Conservation (phyloP, 805 yeast species). For the Zygosaccharomyces bailii region DNA sequence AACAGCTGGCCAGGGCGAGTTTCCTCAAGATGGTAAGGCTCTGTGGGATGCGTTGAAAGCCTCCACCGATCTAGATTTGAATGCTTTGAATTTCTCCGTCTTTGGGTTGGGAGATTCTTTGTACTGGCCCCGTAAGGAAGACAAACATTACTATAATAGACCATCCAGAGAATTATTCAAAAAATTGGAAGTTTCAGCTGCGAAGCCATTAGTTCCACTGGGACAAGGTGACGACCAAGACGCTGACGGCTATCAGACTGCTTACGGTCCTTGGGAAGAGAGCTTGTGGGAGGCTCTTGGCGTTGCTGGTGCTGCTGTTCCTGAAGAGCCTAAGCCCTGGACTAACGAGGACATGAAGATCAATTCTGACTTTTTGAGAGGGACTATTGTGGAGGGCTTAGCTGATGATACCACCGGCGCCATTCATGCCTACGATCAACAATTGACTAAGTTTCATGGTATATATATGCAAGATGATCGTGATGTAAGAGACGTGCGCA, state of each 20-base stretch:
- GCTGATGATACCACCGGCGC: slow-evolving; percentile 84
- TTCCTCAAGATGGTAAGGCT: slow-evolving; percentile 73
- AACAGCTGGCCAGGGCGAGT: slow-evolving; percentile 94
- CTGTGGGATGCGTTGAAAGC: slow-evolving; percentile 74
- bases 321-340: slow-evolving; percentile 86
- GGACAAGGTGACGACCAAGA: slow-evolving; percentile 98
- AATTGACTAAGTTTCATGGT: slow-evolving; percentile 95
- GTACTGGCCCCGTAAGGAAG: slow-evolving; percentile 98
- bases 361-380: slow-evolving; percentile 82
- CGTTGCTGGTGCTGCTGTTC: slow-evolving; percentile 74
- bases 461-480: slow-evolving; percentile 98
- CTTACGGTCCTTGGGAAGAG: slow-evolving; percentile 84
- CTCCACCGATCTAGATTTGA: slow-evolving; percentile 60
- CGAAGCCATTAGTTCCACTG: slow-evolving; percentile 62
- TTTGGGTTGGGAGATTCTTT: slow-evolving; percentile 93
- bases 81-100: slow-evolving; percentile 61
- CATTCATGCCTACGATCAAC: slow-evolving; percentile 85
- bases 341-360: slow-evolving; percentile 96
- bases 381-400: slow-evolving; percentile 87
- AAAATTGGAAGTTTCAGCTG: slow-evolving; percentile 68
- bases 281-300: slow-evolving; percentile 84
- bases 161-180: slow-evolving; percentile 74
- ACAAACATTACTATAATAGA: slow-evolving; percentile 88
- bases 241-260: slow-evolving; percentile 91
- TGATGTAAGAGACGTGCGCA: slow-evolving; percentile 89